A percentile compares a stretch with the other conserved stretches of the same genome.
Conservation (phyloP, 306 rosid genomes). For the Arachis hypogaea region DNA sequence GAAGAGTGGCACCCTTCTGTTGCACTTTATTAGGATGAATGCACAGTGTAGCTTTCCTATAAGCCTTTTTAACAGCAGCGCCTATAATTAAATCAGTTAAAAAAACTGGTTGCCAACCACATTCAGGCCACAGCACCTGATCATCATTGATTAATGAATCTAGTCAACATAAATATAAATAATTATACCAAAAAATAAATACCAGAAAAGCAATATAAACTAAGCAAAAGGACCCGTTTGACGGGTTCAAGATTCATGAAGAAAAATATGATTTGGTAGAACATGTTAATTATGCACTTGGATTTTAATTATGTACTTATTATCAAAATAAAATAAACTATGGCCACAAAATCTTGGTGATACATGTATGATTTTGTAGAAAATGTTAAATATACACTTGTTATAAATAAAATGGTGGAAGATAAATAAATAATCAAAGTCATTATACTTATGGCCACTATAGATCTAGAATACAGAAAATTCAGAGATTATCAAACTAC, state of each 20-base stretch:
- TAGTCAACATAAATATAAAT: conserved; percentile 31
- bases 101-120: conserved; percentile 95
- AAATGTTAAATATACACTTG: too few species aligned
- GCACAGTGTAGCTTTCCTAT: not conserved
- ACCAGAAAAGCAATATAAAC: not conserved
- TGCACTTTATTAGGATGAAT: too few species aligned
- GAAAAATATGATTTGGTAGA: too few species aligned
- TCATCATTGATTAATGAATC: conserved; percentile 42
- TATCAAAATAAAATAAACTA: too few species aligned
- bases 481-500: too few species aligned
- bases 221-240: not conserved
- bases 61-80: conserved; percentile 73
- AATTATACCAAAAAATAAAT: conserved; percentile 8
- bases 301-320: conserved; percentile 8
- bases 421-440: too few species aligned
- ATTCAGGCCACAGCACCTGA: conserved; percentile 97
- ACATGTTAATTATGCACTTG: too few species aligned
- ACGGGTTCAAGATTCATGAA: conserved; percentile 30
- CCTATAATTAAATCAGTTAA: conserved; percentile 84
- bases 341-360: too few species aligned
- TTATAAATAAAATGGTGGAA: too few species aligned
- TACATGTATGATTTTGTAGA: too few species aligned
- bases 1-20: conserved; percentile 42
- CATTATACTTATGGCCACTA: too few species aligned
- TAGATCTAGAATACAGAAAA: too few species aligned